Base-by-base conservation (phyloP, 306 rosid genomes). In the Nissolia schottii region DNA sequence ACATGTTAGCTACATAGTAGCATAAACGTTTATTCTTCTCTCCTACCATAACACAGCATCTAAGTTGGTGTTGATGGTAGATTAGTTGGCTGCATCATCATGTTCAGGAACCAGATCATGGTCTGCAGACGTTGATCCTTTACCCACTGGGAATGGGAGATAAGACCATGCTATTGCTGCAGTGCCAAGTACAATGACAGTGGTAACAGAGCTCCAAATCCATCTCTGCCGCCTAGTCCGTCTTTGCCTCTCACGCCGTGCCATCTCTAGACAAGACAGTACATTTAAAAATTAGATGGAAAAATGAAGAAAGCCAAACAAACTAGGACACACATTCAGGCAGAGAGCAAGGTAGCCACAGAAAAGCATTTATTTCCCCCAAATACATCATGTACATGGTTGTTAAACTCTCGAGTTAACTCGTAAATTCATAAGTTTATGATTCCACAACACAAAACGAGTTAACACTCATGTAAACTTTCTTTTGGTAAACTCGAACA, bases 171-270 rank as follows among this genome's bases (percentile, higher is more conserved):
- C 92, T 73, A 94, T 71, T 65, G 92, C 89, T 46, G 90, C 87
- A 19, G 88, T 85, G 60, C 97, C 87, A 10, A 94, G 77, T 2
- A 79, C 79, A 54, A 89, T 77, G 5, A 84, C 87, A 38, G 94
- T 72, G 32, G 97, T 87, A 18, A 91, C 79, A 16, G 91, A 86
- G 27, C 98, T 94, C 98, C 97, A 91, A 19, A 94, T 71, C 98
- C 98, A 94, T 74, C 84, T 91, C 50, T 86, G 98, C 86, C 84
- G 86, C 75, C 81, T 85, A 40, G 78, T 84, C 82, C 73, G 87
- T 56, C 81, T 82, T 70, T 86, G 88, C 77, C 98, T 87, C 78
- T 83, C 92, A 2, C 90, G 92, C 59, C 98, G 79, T 3, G 93
- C 89, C 83, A 77, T 74, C 82, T 94, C 98, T 94, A 15, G 29